Evolutionary conservation across 306 rosid species (phyloP), one percentile per base, ranked within the genome.

Genomic region (Potentilla sterilis): DNA sequence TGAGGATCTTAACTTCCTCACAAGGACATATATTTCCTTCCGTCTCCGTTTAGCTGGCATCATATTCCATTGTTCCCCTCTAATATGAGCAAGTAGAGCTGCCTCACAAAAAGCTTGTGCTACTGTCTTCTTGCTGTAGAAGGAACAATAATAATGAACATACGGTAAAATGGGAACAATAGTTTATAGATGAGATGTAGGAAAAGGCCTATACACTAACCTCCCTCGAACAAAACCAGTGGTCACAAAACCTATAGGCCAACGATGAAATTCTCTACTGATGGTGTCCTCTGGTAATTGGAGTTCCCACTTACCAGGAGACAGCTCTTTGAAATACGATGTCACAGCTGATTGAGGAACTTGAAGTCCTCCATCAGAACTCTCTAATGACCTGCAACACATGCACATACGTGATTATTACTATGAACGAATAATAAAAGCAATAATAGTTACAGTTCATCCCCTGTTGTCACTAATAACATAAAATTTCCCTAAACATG

Each of bases 241-340:
- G 14, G 97, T 90, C 72, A 91, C 85, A 80, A 92, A 88, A 79
- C 98, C 98, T 51, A 94, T 84, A n/a, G 93, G 96, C 90, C 87
- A 87, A 64, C 97, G 87, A 79, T 91, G 89, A 85, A 85, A 81
- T 76, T 80, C 85, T 54, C 57, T 77, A n/a, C 74, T 85, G 71
- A 51, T 52, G 42, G 80, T 28, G 22, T 87, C 88, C 9, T 85
- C 92, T n/a, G 89, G 92, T 47, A 83, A 78, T 63, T 87, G 86
- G 85, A 87, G 83, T 79, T 79, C 92, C 98, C 98, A 93, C 74
- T 67, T 78, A 28, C 88, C 84, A 51, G 89, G 77, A 75, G 88
- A 75, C 64, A 81, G 87, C 78, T 86, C 88, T 89, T 80, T 76
- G 82, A 89, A 91, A 73, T 88, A 93, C 19, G 58, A 82, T 65